phyloP scores from a whole-genome alignment of 2,329 filamentous ascomycete genomes.

The Canariomyces notabilis region DNA sequence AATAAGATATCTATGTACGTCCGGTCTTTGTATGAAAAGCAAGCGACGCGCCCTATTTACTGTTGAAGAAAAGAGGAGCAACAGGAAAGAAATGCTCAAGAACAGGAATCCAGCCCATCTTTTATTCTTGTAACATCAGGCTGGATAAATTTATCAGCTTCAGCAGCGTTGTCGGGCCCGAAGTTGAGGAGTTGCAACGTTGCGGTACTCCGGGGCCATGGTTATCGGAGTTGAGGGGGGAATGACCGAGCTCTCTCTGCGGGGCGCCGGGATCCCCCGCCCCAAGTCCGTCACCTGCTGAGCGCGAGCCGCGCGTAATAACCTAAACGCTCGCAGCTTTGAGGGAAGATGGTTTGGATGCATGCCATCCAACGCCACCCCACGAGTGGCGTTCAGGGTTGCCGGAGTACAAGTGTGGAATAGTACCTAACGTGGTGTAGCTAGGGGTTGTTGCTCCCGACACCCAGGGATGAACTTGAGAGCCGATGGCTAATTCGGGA shows the following conservation, averaged over 20 bases:
- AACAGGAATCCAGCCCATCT: no score
- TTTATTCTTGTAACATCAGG: not conserved
- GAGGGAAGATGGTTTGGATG: not conserved
- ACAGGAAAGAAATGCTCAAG: no score
- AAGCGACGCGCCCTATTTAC: not conserved
- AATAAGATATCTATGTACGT: not conserved
- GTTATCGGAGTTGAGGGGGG: conserved; percentile 21
- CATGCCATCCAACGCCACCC: not conserved
- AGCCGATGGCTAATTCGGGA: no score
- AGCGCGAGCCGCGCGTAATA: not conserved
- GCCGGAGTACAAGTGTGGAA: not conserved
- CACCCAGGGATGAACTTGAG: not conserved
- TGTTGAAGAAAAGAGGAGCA: no score
- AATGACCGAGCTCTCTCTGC: conserved; percentile 11
- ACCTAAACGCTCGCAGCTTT: not conserved
- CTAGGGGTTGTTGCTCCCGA: not conserved
- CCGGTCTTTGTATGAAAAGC: not conserved
- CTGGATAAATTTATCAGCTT: not conserved
- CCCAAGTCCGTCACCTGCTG: conserved; percentile 15
- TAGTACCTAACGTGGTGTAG: not conserved
- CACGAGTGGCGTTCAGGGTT: not conserved
- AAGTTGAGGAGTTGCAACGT: not conserved
- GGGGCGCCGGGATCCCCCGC: conserved; percentile 15
- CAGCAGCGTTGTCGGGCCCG: no score
- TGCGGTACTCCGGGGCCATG: conserved; percentile 3